Conservation (phyloP, 805 yeast genomes). For the Kodamaea kaohsiungensis region DNA sequence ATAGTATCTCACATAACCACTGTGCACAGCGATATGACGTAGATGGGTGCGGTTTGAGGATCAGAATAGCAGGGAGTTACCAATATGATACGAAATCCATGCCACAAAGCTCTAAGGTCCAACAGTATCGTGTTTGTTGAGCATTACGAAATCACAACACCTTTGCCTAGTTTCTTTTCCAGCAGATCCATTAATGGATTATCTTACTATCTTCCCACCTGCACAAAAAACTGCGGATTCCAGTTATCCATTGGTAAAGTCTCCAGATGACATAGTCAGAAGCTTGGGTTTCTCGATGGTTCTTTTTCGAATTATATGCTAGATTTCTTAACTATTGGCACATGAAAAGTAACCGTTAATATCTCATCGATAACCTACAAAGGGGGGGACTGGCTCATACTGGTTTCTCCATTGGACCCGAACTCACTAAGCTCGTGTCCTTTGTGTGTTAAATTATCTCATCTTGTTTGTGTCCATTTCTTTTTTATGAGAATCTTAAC, state of each 20-base stretch:
- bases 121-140: not conserved
- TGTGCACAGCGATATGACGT: not conserved
- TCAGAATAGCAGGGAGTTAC: not conserved
- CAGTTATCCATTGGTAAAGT: not conserved
- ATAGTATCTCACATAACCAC: not conserved
- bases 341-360: not conserved
- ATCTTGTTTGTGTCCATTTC: not conserved
- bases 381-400: not conserved
- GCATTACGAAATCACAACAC: not conserved
- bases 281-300: not conserved
- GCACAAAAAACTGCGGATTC: not conserved
- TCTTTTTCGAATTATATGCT: not conserved
- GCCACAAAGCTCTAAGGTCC: not conserved
- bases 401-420: not conserved
- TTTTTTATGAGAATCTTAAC: not conserved
- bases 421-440: not conserved
- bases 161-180: not conserved
- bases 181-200: not conserved
- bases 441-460: not conserved
- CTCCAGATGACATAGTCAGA: not conserved
- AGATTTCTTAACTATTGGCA: not conserved
- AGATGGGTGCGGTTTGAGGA: not conserved
- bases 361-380: not conserved
- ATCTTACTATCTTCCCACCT: not conserved
- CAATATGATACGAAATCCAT: not conserved